Base-by-base conservation (phyloP, 208 protist genomes). In the Strigomonas culicis region DNA sequence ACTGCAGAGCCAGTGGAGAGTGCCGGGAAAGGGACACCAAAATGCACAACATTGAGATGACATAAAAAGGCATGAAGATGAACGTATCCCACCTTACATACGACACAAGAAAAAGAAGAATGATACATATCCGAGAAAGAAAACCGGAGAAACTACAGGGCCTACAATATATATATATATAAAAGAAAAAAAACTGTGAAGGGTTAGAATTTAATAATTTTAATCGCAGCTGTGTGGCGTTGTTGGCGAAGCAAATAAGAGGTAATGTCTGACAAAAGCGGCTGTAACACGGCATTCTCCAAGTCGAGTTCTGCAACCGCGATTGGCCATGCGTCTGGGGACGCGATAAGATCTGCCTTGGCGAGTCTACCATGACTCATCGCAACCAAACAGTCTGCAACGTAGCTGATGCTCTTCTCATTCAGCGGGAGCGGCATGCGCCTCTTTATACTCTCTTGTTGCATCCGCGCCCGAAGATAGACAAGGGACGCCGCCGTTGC, bases 361-460 rank as follows among this genome's bases (percentile, higher is more conserved):
- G n/a, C n/a, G n/a, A n/a, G n/a, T n/a, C n/a, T n/a, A n/a, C n/a
- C 17, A 4, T 25, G 31, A 21, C 27, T 43, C 30, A 58, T 17
- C n/a, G 27, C 39, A 8, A 41, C 27, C 60, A 58, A 15, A 6
- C 34, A 58, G 27, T 28, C 39, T 6, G 34, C 60, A 59, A 59
- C 10, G 10, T 59, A 59, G 22, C 6, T 30, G 31, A 59, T 7
- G 21, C 24, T 36, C 6, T 21, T 44, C 10, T 46, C 55, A 30
- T 59, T 25, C 4, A 59, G 24, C 2, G 55, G 55, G 21, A 49
- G 22, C 21, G 22, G 55, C 59, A 2, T 57, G 25, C n/a, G 75
- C 75, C 15, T 31, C 34, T 11, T 58, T 57, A 0, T 32, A 19
- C 19, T 51, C 22, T 30, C 71, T 68, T 19, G 7, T 28, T 11